phyloP scores from a whole-genome alignment of 148 eudicot genomes.

The Amaranthus cruentus region DNA sequence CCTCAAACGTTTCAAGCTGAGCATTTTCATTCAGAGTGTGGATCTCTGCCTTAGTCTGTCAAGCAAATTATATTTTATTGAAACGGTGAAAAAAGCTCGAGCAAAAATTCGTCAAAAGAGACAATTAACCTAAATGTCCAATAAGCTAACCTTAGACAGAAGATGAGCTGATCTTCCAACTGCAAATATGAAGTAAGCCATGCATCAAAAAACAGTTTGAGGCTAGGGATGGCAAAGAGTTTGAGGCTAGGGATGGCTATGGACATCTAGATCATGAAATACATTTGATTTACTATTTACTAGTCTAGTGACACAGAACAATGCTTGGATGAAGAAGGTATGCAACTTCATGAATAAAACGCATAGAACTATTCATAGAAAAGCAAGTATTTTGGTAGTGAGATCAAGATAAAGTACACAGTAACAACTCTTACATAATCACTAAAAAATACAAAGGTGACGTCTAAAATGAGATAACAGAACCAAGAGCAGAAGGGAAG shows the following conservation, averaged over 20 bases:
- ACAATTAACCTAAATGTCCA: slow-evolving; percentile 12
- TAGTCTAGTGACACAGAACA: too few relatives aligned
- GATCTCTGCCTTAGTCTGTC: slow-evolving; percentile 59
- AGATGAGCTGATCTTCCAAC: slow-evolving; percentile 64
- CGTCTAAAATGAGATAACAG: background rate
- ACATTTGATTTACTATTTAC: background rate
- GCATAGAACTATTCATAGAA: background rate
- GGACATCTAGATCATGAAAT: background rate
- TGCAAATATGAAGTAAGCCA: slow-evolving; percentile 36
- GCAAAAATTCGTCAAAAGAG: background rate
- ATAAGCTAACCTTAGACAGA: slow-evolving; percentile 47
- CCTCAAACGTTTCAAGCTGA: slow-evolving; percentile 65
- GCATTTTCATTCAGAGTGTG: slow-evolving; percentile 41
- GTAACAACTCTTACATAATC: too few relatives aligned
- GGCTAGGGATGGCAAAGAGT: background rate
- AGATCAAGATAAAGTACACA: background rate
- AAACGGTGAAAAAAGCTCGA: slow-evolving; percentile 8
- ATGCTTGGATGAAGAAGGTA: background rate
- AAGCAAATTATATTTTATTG: background rate
- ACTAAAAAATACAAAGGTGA: background rate
- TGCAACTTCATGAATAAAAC: background rate
- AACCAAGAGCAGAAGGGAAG: background rate
- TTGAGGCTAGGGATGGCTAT: too few relatives aligned
- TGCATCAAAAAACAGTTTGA: slow-evolving; percentile 1
- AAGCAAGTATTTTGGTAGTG: background rate